Percentiles rank a stretch among this genome's conserved stretches.
phyloP scores from a whole-genome alignment of 805 yeast species.

The Hyphopichia homilentoma region DNA sequence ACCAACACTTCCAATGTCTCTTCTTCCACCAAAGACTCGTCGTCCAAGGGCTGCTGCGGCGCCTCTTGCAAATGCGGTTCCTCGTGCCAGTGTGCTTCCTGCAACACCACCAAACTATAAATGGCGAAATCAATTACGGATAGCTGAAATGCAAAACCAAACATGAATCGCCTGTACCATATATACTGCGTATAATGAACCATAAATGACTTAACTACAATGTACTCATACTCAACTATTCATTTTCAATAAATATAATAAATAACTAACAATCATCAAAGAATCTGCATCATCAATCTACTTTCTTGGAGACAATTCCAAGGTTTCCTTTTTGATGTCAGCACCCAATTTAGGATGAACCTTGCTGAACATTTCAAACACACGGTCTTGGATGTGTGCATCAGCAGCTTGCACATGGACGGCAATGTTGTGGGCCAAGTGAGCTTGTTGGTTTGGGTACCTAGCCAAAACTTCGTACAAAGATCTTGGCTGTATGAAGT shows the following conservation, averaged over 20 bases:
- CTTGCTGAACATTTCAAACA: constrained; percentile 69
- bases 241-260: background rate
- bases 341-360: constrained; percentile 68
- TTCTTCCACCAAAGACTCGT: constrained; percentile 11
- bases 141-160: too few relatives aligned
- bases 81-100: constrained; percentile 35
- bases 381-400: constrained; percentile 73
- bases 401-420: constrained; percentile 69
- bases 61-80: constrained; percentile 41
- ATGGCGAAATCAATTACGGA: too few relatives aligned
- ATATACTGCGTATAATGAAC: too few relatives aligned
- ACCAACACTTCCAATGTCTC: constrained; percentile 10
- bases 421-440: constrained; percentile 80
- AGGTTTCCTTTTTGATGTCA: constrained; percentile 61
- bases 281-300: constrained; percentile 8
- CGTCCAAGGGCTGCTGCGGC: constrained; percentile 28
- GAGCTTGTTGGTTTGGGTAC: constrained; percentile 78
- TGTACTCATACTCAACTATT: background rate
- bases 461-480: constrained; percentile 77
- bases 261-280: background rate
- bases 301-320: constrained; percentile 48
- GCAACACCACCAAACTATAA: constrained; percentile 41
- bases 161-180: too few relatives aligned
- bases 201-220: too few relatives aligned
- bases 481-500: constrained; percentile 72